A percentile compares a stretch with the other conserved stretches of the same genome.
These are phyloP conservation scores for Monosporascus sp. DNA, from an alignment of 2,329 filamentous ascomycete genomes.

Conservation along the genomic window DNA sequence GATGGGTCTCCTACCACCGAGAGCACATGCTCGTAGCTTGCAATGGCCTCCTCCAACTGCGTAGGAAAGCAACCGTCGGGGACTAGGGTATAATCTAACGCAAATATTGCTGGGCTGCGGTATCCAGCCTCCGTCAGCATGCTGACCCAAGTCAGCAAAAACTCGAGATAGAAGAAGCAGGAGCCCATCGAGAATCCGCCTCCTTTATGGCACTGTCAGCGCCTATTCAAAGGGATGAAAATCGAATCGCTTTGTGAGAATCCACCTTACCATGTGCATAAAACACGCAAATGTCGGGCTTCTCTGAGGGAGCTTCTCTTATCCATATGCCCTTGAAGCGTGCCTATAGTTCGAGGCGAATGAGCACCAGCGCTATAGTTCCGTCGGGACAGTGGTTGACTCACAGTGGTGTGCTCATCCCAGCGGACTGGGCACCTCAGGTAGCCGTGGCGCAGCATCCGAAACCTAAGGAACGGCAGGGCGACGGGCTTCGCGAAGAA, in stretches of 20 bases:
- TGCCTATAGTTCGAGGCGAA: conserved; percentile 26
- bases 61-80: conserved; percentile 68
- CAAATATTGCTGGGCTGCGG: conserved; percentile 71
- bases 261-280: conserved; percentile 64
- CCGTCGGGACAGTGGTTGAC: conserved; percentile 10
- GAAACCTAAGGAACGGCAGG: conserved; percentile 68
- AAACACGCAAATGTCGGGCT: conserved; percentile 74
- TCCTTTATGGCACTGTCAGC: conserved; percentile 42
- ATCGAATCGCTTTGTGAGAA: neutral
- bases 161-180: conserved; percentile 79
- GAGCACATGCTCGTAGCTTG: conserved; percentile 67
- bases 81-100: conserved; percentile 75
- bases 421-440: conserved; percentile 58
- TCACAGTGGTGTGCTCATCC: conserved; percentile 48
- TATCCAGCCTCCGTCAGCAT: conserved; percentile 62
- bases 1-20: conserved; percentile 51
- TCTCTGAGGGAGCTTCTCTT: conserved; percentile 49
- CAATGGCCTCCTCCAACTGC: conserved; percentile 64
- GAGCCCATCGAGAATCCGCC: conserved; percentile 84
- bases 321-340: conserved; percentile 66
- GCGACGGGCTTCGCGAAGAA: conserved; percentile 74
- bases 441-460: conserved; percentile 69
- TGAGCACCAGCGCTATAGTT: conserved; percentile 7
- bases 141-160: conserved; percentile 66
- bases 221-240: neutral